Evolutionary conservation across 192 early-diverging fungal species (phyloP).

Genomic region (Dispira simplex): DNA sequence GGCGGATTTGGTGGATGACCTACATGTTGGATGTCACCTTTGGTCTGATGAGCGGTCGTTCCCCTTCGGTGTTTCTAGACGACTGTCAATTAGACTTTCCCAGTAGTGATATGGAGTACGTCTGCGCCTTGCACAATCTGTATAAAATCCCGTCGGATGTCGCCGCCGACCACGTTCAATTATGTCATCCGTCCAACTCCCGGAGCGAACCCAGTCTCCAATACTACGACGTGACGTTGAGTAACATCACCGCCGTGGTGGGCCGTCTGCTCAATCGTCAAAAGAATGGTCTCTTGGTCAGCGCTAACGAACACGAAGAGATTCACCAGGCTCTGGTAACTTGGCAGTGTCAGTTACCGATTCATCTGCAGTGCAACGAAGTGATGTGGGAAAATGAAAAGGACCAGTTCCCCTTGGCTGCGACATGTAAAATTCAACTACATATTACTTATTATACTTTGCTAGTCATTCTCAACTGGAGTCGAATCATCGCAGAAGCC

Average conservation of each 20-base stretch:
- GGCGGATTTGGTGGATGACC: slow-evolving; percentile 6
- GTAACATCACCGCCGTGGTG: not conserved
- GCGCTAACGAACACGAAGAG: not conserved
- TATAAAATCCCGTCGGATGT: not conserved
- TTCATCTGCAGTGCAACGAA: not conserved
- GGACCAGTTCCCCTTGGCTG: not conserved
- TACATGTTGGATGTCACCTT: not conserved
- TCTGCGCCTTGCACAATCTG: not conserved
- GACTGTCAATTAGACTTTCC: slow-evolving; percentile 1
- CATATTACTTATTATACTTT: not conserved
- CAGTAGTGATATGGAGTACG: not conserved
- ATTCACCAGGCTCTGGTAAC: not conserved
- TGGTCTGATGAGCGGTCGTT: not conserved
- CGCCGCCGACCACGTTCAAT: not conserved
- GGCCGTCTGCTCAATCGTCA: not conserved
- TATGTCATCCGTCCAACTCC: slow-evolving; percentile 3
- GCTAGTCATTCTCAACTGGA: not conserved
- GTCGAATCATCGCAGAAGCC: not conserved
- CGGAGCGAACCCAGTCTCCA: not conserved
- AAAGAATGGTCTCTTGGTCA: not conserved
- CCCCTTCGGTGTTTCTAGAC: not conserved
- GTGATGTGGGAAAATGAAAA: not conserved
- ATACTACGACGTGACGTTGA: not conserved
- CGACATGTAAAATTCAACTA: not conserved
- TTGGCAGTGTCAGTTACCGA: not conserved